Conservation (phyloP, 768 basidiomycete species). For the Termitomyces bulborhizus region DNA sequence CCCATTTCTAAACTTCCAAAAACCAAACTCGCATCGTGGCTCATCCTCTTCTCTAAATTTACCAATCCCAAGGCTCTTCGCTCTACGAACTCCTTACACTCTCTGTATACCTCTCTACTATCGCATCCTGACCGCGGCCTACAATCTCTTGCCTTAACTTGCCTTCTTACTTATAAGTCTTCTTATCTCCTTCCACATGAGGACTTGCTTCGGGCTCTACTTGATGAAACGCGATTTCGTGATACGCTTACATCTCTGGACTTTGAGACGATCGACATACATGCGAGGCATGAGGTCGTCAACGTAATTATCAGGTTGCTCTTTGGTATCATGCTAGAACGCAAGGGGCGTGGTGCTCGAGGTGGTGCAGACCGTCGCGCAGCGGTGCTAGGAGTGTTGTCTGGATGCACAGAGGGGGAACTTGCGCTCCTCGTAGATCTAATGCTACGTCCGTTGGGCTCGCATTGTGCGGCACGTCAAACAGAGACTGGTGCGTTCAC, state of each 20-base stretch:
- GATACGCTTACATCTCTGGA: conserved; percentile 77
- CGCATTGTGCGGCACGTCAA: conserved; percentile 21
- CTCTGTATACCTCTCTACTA: conserved; percentile 67
- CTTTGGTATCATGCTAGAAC: conserved; percentile 86
- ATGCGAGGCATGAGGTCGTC: conserved; percentile 60
- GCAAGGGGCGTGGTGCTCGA: conserved; percentile 49
- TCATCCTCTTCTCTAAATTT: conserved; percentile 85
- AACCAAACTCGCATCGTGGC: conserved; percentile 65
- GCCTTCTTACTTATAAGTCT: conserved; percentile 78
- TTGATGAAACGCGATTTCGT: conserved; percentile 87
- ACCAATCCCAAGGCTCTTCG: conserved; percentile 87
- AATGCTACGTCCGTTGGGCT: conserved; percentile 73
- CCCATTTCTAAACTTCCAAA: conserved; percentile 45
- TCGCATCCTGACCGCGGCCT: conserved; percentile 80
- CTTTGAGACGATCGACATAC: conserved; percentile 44
- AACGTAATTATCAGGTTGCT: conserved; percentile 69
- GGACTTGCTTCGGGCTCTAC: conserved; percentile 58
- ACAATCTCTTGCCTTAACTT: conserved; percentile 70
- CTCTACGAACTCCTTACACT: conserved; percentile 55
- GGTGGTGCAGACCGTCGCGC: conserved; percentile 62
- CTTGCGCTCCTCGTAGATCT: conserved; percentile 74
- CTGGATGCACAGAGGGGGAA: conserved; percentile 67
- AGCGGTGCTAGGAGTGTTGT: conserved; percentile 69
- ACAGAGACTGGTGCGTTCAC: conserved; percentile 19
- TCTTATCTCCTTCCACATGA: conserved; percentile 49